These are phyloP conservation scores for Musa schizocarpa DNA, from an alignment of 176 grass and related monocot genomes.

Conservation along the genomic window DNA sequence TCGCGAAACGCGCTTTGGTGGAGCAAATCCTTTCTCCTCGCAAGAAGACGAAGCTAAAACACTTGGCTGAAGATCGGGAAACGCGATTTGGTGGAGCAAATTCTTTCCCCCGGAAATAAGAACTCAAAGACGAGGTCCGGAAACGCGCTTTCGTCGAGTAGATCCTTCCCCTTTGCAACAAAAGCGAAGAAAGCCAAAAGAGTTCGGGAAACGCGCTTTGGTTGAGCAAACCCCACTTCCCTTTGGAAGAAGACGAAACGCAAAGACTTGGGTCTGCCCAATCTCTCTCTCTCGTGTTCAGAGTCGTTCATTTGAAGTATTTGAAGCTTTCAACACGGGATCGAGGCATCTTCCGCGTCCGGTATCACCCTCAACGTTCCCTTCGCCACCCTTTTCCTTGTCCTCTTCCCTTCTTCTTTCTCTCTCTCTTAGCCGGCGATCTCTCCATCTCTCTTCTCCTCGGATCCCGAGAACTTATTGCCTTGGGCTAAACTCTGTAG, in stretches of 20 bases:
- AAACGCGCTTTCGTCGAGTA: too few species aligned
- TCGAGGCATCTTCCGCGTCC: neutral
- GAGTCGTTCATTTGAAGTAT: neutral
- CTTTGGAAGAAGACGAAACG: neutral
- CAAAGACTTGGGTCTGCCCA: neutral
- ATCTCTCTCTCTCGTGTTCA: neutral
- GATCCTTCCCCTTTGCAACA: too few species aligned
- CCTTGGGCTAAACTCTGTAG: neutral
- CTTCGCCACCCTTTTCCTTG: neutral
- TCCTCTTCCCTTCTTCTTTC: neutral
- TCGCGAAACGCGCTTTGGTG: too few species aligned
- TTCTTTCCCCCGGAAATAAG: too few species aligned
- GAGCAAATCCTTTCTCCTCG: too few species aligned
- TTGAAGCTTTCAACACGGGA: constrained; percentile 2
- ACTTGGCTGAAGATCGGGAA: too few species aligned
- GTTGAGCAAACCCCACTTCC: neutral
- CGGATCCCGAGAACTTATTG: neutral
- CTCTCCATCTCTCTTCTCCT: neutral
- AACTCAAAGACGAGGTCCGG: too few species aligned
- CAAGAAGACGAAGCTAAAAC: too few species aligned
- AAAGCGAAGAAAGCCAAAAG: too few species aligned
- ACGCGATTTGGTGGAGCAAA: too few species aligned
- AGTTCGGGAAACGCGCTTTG: neutral
- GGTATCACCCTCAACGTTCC: neutral
- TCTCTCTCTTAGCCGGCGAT: neutral